These are phyloP conservation scores for Solanum chmielewskii DNA, from an alignment of 257 asterid species.

Conservation along the genomic window DNA sequence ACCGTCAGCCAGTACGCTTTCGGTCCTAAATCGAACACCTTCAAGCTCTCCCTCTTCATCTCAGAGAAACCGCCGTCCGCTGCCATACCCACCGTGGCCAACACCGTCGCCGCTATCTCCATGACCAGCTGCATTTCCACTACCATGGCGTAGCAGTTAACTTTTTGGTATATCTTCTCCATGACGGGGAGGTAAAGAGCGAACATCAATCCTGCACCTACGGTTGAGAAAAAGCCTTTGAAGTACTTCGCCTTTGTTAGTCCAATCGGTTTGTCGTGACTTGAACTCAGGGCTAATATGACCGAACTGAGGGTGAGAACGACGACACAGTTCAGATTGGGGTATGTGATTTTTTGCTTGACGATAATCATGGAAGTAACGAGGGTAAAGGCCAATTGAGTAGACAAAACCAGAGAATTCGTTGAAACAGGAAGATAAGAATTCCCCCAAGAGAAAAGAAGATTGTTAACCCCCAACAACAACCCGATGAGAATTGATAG, in stretches of 20 bases:
- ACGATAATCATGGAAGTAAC: conserved; percentile 45
- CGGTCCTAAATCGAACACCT: conserved; percentile 41
- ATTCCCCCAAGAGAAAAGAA: conserved; percentile 51
- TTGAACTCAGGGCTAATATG: conserved; percentile 32
- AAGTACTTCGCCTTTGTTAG: conserved; percentile 24
- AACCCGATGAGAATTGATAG: conserved; percentile 34
- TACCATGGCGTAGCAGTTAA: conserved; percentile 62
- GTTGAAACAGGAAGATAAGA: conserved; percentile 69
- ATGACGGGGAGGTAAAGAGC: conserved; percentile 60
- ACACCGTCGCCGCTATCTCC: conserved; percentile 42
- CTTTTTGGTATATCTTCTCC: conserved; percentile 42
- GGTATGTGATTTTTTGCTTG: conserved; percentile 37
- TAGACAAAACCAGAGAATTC: conserved; percentile 37
- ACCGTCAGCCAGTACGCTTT: conserved; percentile 45
- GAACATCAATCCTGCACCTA: conserved; percentile 58
- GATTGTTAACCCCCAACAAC: conserved; percentile 43
- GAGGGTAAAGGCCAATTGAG: conserved; percentile 54
- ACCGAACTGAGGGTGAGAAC: conserved; percentile 55
- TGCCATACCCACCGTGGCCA: conserved; percentile 40
- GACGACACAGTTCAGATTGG: conserved; percentile 51
- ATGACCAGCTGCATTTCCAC: conserved; percentile 73
- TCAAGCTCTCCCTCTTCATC: conserved; percentile 27
- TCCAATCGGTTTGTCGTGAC: conserved; percentile 26
- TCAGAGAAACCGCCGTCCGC: conserved; percentile 31
- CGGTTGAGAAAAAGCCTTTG: conserved; percentile 39